Conservation (phyloP, 768 basidiomycete genomes). For the Tulasnella sp. region DNA sequence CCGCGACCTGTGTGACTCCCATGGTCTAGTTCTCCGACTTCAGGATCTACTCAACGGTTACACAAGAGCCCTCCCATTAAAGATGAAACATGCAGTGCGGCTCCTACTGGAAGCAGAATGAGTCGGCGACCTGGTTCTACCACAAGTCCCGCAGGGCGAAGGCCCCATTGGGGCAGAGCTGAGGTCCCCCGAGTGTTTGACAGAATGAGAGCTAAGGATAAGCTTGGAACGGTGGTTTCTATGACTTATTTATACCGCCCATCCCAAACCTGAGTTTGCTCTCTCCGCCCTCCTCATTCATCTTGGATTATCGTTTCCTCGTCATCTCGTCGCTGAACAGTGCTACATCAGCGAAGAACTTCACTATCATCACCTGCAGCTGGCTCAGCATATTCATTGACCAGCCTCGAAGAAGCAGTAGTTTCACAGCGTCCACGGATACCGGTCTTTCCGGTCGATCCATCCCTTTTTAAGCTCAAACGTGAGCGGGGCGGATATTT, state of each 20-base stretch:
- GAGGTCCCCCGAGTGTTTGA: no score
- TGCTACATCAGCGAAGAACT: no score
- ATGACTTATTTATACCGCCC: no score
- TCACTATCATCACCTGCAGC: not conserved
- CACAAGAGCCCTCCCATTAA: not conserved
- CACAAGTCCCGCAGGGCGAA: not conserved
- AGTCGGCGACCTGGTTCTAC: no score
- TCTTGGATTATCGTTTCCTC: no score
- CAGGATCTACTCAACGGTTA: not conserved
- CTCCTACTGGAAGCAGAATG: not conserved
- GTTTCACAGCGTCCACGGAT: not conserved
- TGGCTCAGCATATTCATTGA: not conserved
- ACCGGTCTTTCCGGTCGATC: not conserved
- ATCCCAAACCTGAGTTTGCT: no score
- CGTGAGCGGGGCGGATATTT: not conserved
- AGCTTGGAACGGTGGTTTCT: no score
- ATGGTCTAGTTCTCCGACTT: not conserved
- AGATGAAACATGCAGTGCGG: not conserved
- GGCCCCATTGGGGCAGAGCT: no score
- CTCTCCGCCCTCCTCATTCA: no score
- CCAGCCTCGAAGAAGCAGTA: not conserved
- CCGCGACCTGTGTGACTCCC: not conserved
- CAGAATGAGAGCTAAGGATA: no score
- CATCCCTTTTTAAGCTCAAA: not conserved
- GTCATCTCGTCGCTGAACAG: no score